Conservation (phyloP, 176 grass and related monocot genomes). For the Oryza glumipatula region DNA sequence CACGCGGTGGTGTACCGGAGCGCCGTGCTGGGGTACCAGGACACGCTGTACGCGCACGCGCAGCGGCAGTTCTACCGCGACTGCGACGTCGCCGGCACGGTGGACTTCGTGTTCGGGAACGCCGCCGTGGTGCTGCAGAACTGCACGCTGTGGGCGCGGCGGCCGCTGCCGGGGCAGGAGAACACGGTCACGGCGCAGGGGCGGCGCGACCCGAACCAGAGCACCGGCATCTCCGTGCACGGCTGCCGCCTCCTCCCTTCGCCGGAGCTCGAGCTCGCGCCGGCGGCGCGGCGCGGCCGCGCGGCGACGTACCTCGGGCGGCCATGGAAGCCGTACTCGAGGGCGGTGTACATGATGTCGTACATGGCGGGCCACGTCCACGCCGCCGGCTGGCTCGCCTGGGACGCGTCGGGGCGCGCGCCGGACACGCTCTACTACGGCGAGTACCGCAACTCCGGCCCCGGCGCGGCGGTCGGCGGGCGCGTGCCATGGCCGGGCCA, state of each 20-base stretch:
- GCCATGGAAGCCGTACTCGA: slow-evolving; percentile 69
- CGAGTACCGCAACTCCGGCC: slow-evolving; percentile 72
- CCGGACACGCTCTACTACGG: slow-evolving; percentile 75
- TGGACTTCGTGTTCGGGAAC: slow-evolving; percentile 71
- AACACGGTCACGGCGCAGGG: slow-evolving; percentile 71
- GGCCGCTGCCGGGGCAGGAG: slow-evolving; percentile 55
- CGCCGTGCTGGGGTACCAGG: slow-evolving; percentile 63
- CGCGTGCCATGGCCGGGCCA: slow-evolving; percentile 52
- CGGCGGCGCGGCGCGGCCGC: slow-evolving; percentile 14
- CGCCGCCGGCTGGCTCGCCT: slow-evolving; percentile 63
- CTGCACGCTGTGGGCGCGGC: slow-evolving; percentile 52
- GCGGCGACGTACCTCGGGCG: slow-evolving; percentile 64
- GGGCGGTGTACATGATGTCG: slow-evolving; percentile 62
- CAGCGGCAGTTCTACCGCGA: slow-evolving; percentile 75
- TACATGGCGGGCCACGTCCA: slow-evolving; percentile 62
- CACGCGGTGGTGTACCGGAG: slow-evolving; percentile 67
- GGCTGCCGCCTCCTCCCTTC: slow-evolving; percentile 43
- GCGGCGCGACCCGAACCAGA: slow-evolving; percentile 67
- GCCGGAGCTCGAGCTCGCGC: slow-evolving; percentile 49
- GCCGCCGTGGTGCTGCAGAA: slow-evolving; percentile 73
- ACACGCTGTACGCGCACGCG: slow-evolving; percentile 62
- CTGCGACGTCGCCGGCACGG: slow-evolving; percentile 68
- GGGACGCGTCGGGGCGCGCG: slow-evolving; percentile 48
- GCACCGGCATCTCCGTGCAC: slow-evolving; percentile 71
- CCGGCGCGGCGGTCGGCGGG: slow-evolving; percentile 44